These are phyloP conservation scores for Flaveria trinervia DNA, from an alignment of 129 eudicot species.

Conservation along the genomic window DNA sequence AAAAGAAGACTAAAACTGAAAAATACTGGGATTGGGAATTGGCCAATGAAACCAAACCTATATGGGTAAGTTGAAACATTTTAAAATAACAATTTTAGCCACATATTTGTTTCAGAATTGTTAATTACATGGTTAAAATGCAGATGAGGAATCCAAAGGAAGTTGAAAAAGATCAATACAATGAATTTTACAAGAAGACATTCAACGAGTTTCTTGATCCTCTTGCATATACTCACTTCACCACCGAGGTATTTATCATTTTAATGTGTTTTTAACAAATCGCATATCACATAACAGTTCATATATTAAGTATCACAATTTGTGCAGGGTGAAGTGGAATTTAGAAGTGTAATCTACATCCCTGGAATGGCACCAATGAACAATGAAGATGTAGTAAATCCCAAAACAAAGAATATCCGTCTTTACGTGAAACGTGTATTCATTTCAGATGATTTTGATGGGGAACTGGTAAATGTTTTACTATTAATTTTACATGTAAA, in stretches of 20 bases:
- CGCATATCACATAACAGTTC: background rate
- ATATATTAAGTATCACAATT: background rate
- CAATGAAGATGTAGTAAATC: conserved; percentile 84
- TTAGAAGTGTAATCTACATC: conserved; percentile 80
- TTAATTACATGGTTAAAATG: conserved; percentile 25
- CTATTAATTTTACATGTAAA: background rate
- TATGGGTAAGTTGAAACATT: conserved; percentile 64
- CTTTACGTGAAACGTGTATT: conserved; percentile 93
- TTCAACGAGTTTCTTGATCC: conserved; percentile 92
- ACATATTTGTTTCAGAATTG: background rate
- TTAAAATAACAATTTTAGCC: background rate
- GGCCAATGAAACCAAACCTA: conserved; percentile 92
- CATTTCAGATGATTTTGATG: conserved; percentile 99
- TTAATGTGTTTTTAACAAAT: background rate
- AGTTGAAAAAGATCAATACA: conserved; percentile 78
- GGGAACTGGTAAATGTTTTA: conserved; percentile 72
- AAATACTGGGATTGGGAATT: conserved; percentile 99
- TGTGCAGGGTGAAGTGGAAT: conserved; percentile 95
- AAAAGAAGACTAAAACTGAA: conserved; percentile 76
- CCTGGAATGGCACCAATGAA: conserved; percentile 98
- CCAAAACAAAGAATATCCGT: conserved; percentile 97
- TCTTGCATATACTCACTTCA: conserved; percentile 74
- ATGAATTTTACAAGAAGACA: conserved; percentile 89
- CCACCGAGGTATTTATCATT: conserved; percentile 70
- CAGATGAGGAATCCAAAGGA: conserved; percentile 94